Percentiles rank a stretch among this genome's conserved stretches.
Evolutionary conservation across 495 filamentous ascomycete genomes (phyloP).

Genomic region (Lophium mytilinum): DNA sequence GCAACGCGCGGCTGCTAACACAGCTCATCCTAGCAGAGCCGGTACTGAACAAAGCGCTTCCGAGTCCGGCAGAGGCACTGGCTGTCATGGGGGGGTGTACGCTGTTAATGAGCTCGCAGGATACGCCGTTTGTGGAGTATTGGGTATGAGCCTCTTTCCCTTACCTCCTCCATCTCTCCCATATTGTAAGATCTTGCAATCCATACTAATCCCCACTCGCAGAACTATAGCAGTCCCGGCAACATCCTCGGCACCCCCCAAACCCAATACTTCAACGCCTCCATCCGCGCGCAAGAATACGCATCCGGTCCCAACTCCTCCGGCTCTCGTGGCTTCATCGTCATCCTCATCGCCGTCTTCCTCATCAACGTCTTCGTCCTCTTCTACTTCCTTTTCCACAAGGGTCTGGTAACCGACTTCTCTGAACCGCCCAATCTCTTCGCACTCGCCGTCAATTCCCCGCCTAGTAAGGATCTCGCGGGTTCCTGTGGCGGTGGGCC

Average conservation of each 20-base stretch:
- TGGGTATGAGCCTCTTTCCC: constrained; percentile 35
- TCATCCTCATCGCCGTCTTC: constrained; percentile 54
- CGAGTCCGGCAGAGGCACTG: constrained; percentile 58
- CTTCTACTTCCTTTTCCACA: constrained; percentile 44
- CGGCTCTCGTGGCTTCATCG: constrained; percentile 57
- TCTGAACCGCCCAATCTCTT: constrained; percentile 70
- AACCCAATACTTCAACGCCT: constrained; percentile 49
- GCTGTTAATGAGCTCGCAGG: constrained; percentile 44
- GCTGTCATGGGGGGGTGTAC: constrained; percentile 60
- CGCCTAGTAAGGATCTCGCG: constrained; percentile 43
- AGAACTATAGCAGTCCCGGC: constrained; percentile 35
- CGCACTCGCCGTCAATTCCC: constrained; percentile 59
- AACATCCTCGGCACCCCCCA: constrained; percentile 31
- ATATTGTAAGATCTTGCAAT: not conserved
- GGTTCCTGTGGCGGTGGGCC: constrained; percentile 62
- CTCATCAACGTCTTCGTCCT: constrained; percentile 54
- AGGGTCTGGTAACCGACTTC: constrained; percentile 61
- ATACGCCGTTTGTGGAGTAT: constrained; percentile 48
- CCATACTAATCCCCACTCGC: not conserved
- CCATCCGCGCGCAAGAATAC: constrained; percentile 51
- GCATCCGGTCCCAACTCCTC: constrained; percentile 46
- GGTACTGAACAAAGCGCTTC: constrained; percentile 38
- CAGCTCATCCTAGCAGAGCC: constrained; percentile 36
- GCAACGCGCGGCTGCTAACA: constrained; percentile 56
- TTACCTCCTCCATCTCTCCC: not conserved